Base-by-base conservation (phyloP, 805 yeast genomes). In the Saccharomyces jurei region DNA sequence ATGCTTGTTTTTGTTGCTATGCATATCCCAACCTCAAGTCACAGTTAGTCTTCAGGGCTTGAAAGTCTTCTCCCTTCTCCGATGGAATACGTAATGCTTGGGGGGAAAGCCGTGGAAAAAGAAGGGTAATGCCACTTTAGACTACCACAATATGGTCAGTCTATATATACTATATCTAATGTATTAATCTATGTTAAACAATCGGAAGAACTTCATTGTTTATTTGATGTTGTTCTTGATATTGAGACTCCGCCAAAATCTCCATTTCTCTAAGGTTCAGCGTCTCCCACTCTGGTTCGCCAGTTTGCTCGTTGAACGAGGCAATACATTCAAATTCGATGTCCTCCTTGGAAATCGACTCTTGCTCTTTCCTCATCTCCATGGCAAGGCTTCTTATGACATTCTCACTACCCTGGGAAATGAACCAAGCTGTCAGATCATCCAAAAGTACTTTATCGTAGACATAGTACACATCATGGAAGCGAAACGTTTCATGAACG, bases 381-480 rank as follows among this genome's bases (percentile, higher is more conserved):
- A 81, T 83, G 0, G 92, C 88, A 26, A 89, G 69, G 47, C 79
- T 77, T 54, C 88, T 74, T 27, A 89, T 64, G 26, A 79, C 77
- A 41, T 70, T 74, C 59, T 86, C 91, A 57, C 76, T 76, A 44
- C 88, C 82, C 47, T 76, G 76, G 41, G 75, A 66, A 52, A 86
- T 74, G 17, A 86, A 67, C 96, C 96, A 91, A 14, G 84, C 74
- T 54, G 87, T 77, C 58, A 89, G 73, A 66, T 91, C 97, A 62
- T 87, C 89, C 4, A 89, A 60, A 75, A 88, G 77, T 0, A 90
- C 77, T 64, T 81, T 82, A 64, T 87, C 87, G 67, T 91, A 91
- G 5, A 89, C 89, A 65, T 89, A 88, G 66, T 89, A 89, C 22
- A 86, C 78, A 63, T 89, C 96, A 65, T 89, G 96, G 64, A 73